Evolutionary conservation across 352 stramenopile genomes (phyloP).

Genomic region (Pythium plurisporium): DNA sequence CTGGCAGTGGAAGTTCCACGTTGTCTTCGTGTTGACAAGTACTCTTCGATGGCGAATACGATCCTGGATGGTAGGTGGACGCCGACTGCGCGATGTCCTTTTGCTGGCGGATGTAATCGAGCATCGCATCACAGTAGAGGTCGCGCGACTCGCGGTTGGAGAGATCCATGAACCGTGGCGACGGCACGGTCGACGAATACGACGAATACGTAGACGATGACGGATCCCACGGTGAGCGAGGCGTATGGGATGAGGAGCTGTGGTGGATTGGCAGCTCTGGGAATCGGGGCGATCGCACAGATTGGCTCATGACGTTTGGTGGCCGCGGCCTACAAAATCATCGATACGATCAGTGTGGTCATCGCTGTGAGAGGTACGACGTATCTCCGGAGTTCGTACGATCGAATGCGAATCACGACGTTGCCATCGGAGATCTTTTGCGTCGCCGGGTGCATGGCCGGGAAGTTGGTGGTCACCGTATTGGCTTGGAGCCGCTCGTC

Average conservation of each 20-base stretch:
- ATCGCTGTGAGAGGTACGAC: too few species aligned
- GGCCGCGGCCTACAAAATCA: slow-evolving; percentile 38
- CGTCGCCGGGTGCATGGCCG: slow-evolving; percentile 73
- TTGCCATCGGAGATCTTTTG: slow-evolving; percentile 51
- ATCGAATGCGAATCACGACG: slow-evolving; percentile 61
- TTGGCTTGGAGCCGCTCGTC: slow-evolving; percentile 54
- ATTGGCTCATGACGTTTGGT: slow-evolving; percentile 48
- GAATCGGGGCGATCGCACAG: slow-evolving; percentile 21
- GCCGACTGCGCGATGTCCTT: slow-evolving; percentile 34
- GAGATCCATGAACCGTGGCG: slow-evolving; percentile 33
- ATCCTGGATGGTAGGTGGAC: neutral
- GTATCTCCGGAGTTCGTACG: slow-evolving; percentile 31
- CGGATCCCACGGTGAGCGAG: slow-evolving; percentile 15
- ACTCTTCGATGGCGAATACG: neutral
- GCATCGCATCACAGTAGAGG: slow-evolving; percentile 59
- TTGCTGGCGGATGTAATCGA: slow-evolving; percentile 72
- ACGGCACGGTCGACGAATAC: slow-evolving; percentile 7
- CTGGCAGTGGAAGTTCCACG: slow-evolving; percentile 31
- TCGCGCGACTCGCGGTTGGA: slow-evolving; percentile 50
- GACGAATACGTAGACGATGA: slow-evolving; percentile 11
- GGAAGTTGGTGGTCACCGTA: slow-evolving; percentile 70
- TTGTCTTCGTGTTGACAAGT: slow-evolving; percentile 1
- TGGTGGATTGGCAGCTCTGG: slow-evolving; percentile 14
- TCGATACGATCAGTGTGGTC: neutral
- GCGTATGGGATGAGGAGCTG: neutral